phyloP scores from a whole-genome alignment of 352 stramenopile genomes.

The Pythium rhizo-oryzae region DNA sequence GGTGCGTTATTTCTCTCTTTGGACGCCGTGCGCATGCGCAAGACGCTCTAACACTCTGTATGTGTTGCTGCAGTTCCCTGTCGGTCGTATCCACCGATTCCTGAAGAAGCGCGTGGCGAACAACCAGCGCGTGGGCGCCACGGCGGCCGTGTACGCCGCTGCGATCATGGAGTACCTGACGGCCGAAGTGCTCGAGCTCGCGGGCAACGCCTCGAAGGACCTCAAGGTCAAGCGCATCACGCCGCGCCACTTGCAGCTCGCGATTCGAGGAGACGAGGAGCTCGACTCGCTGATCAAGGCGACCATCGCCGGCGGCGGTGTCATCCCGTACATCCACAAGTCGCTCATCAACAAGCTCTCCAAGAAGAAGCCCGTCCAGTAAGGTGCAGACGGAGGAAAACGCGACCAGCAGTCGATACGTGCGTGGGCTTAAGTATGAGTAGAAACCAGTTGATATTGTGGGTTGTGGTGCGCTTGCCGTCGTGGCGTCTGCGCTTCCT shows the following conservation, averaged over 20 bases:
- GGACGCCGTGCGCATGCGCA: not conserved
- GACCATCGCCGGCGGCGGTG: slow-evolving; percentile 99
- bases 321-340: slow-evolving; percentile 99
- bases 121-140: slow-evolving; percentile 99
- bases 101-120: slow-evolving; percentile 98
- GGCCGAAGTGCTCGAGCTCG: slow-evolving; percentile 99
- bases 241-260: slow-evolving; percentile 98
- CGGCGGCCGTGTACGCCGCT: slow-evolving; percentile 99
- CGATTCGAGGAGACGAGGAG: slow-evolving; percentile 99
- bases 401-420: not conserved
- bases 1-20: slow-evolving; percentile 41
- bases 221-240: slow-evolving; percentile 99
- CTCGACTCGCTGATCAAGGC: slow-evolving; percentile 99
- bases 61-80: slow-evolving; percentile 92
- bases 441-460: slow-evolving; percentile 11
- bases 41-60: not conserved
- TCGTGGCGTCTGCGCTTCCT: too few species aligned
- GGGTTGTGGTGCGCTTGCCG: not conserved
- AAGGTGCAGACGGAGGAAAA: slow-evolving; percentile 20
- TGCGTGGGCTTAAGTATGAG: slow-evolving; percentile 26
- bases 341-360: slow-evolving; percentile 99
- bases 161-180: slow-evolving; percentile 99
- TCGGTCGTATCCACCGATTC: slow-evolving; percentile 99
- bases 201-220: slow-evolving; percentile 97
- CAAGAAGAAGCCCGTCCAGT: slow-evolving; percentile 87